phyloP scores from a whole-genome alignment of 1,284 basidiomycete genomes.

The Bondarzewia mesenterica region DNA sequence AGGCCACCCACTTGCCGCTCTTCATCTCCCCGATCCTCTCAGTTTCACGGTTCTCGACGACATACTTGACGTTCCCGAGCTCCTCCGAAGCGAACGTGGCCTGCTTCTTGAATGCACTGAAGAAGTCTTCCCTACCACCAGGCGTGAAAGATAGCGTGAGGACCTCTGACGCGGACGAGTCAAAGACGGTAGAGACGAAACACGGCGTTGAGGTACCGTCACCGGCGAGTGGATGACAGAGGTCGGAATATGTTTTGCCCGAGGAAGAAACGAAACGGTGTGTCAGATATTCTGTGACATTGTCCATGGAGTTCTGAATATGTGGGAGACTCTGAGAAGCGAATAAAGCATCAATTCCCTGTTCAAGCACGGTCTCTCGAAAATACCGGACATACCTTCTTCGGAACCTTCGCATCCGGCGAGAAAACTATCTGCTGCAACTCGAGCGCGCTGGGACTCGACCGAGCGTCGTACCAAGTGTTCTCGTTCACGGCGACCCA shows the following conservation, averaged over 20 bases:
- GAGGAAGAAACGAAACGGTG: slow-evolving; percentile 31
- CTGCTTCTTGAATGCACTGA: slow-evolving; percentile 33
- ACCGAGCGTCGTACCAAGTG: slow-evolving; percentile 35
- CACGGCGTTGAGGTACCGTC: slow-evolving; percentile 25
- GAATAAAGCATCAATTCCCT: too few species aligned
- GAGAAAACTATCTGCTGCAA: slow-evolving; percentile 60
- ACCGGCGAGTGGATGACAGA: slow-evolving; percentile 20
- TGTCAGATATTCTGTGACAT: slow-evolving; percentile 41
- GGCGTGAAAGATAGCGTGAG: slow-evolving; percentile 55
- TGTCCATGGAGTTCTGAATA: slow-evolving; percentile 30
- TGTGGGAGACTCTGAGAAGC: slow-evolving; percentile 14
- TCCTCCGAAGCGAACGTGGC: slow-evolving; percentile 27
- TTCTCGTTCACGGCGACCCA: slow-evolving; percentile 50
- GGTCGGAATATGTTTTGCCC: slow-evolving; percentile 24
- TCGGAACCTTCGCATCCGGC: slow-evolving; percentile 25
- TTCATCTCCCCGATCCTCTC: slow-evolving; percentile 58
- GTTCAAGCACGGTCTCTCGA: slow-evolving; percentile 6
- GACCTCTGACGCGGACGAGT: slow-evolving; percentile 31
- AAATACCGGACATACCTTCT: slow-evolving; percentile 7
- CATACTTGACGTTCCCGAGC: slow-evolving; percentile 31
- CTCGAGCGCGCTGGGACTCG: slow-evolving; percentile 39
- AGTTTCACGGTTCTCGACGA: slow-evolving; percentile 24
- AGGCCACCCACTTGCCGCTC: slow-evolving; percentile 80
- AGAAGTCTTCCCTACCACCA: slow-evolving; percentile 42
- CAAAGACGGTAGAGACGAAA: slow-evolving; percentile 29